Base-by-base conservation (phyloP, 192 early-diverging fungal genomes). In the Entomortierella lignicola region DNA sequence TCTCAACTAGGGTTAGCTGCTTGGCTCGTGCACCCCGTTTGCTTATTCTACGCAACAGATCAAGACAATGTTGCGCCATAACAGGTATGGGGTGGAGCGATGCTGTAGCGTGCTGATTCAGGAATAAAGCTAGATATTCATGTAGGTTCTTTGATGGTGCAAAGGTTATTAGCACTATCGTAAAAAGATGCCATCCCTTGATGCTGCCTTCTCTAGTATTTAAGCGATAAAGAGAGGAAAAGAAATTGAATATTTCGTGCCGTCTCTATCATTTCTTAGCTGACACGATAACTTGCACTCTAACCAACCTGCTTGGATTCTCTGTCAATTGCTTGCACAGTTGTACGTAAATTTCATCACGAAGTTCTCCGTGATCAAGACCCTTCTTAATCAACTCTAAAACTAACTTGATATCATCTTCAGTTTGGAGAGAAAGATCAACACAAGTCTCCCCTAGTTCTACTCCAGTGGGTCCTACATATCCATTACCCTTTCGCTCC, bases 291-390 rank as follows among this genome's bases (percentile, higher is more conserved):
- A 32, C 17, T 29, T 48, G 23, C 31, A 66, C 8, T 42, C 10
- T 50, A 27, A 83, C 75, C 29, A 65, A 89, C 88, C 82, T 81
- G 57, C 82, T 85, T 25, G 95, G 95, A 60, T 96, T 95, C 21
- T 90, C 81, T 8, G 88, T 91, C 37, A 95, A 69, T 66, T 96
- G 95, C 80, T 97, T 97, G 85, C 93, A 95, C 26, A 97, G 75
- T 86, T 98, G 96, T 44, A 96, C 95, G 68, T 94, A 96, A 52
- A 97, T 93, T 77, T 99, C 97, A 74, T 99, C 97, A 34, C 96
- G 87, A 74, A 99, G 80, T 32, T 89, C 85, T 31, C 89, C 92
- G 42, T 84, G 73, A n/a, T 84, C 75, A 25, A 97, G 90, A 18
- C 95, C 96, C 25, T 83, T 84, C 72, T 93, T 90, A 44, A 95